Conservation (phyloP, 306 rosid genomes). For the Ceratonia siliqua region DNA sequence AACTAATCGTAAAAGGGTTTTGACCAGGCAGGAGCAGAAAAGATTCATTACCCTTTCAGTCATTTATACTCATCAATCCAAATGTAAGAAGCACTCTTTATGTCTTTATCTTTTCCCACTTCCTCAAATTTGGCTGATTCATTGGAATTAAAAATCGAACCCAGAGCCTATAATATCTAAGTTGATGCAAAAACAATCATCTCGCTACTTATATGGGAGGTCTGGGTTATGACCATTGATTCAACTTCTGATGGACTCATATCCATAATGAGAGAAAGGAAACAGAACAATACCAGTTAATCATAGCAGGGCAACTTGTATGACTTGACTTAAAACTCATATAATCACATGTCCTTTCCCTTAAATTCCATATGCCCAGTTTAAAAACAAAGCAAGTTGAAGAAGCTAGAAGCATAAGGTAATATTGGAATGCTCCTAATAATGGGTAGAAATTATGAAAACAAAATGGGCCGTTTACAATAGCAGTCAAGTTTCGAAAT, state of each 20-base stretch:
- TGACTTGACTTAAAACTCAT: neutral
- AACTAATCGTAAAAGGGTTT: neutral
- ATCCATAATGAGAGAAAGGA: neutral
- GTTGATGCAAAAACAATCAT: neutral
- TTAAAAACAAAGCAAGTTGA: neutral
- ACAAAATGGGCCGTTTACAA: constrained; percentile 1
- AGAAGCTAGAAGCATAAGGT: neutral
- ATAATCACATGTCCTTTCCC: neutral
- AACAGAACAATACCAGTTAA: neutral
- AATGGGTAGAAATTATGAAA: neutral
- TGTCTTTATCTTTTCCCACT: neutral
- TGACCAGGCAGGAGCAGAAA: neutral
- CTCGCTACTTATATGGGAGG: neutral
- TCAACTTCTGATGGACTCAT: neutral
- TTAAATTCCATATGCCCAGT: neutral
- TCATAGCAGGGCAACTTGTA: neutral
- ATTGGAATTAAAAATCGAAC: neutral
- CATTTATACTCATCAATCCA: neutral
- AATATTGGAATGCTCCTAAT: neutral
- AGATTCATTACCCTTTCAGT: neutral
- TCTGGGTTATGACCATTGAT: neutral
- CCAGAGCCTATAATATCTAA: neutral
- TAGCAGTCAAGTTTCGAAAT: neutral
- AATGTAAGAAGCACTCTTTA: neutral
- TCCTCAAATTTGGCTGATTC: neutral